Base-by-base conservation (phyloP, 2,329 filamentous ascomycete species). In the Arthroderma sp. region DNA sequence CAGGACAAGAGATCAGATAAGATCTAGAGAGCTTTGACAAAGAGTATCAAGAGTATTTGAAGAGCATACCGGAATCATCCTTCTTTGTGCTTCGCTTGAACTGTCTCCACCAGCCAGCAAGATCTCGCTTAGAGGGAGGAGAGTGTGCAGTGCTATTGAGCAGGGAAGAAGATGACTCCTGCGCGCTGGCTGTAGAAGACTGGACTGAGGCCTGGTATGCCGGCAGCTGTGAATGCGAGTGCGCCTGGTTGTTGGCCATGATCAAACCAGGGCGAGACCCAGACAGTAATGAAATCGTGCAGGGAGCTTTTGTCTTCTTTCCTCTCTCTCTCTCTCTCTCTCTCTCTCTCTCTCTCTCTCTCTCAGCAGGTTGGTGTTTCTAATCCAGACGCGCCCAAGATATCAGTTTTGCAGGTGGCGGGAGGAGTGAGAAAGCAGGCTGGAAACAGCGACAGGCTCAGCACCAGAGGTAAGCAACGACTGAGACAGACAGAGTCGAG, bases 71-170 rank as follows among this genome's bases (percentile, higher is more conserved):
- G 79, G 83, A 82, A 59, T 80, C 78, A 61, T 84, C 78, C 66
- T 80, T 81, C 67, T 82, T 81, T 56, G 78, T 75, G 62, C 78
- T 79, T 56, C 87, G 81, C 75, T 93, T 93, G 76, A 98, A 97
- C 66, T 85, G 84, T 74, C 90, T 95, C 93, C 93, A 97, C 93
- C 93, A 98, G 60, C 88, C 94, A 65, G 90, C 87, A 65, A 97
- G 78, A 70, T 95, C 90, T 70, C 88, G 84, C 76, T 87, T 94
- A 63, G 84, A 88, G 31, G 88, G 88, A 57, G 87, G 88, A 51
- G 44, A 51, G 43, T 80, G 76, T 58, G 77, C 73, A 58, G 70
- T 79, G 69, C 70, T 78, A 66, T 72, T 74, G 72, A 68, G 71
- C 58, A 74, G 70, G 52, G 61, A 28, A 13, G 55, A 13, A 2